Evolutionary conservation across 1,139 yeast genomes (phyloP).

Genomic region (Sugiyamaella pinicola): DNA sequence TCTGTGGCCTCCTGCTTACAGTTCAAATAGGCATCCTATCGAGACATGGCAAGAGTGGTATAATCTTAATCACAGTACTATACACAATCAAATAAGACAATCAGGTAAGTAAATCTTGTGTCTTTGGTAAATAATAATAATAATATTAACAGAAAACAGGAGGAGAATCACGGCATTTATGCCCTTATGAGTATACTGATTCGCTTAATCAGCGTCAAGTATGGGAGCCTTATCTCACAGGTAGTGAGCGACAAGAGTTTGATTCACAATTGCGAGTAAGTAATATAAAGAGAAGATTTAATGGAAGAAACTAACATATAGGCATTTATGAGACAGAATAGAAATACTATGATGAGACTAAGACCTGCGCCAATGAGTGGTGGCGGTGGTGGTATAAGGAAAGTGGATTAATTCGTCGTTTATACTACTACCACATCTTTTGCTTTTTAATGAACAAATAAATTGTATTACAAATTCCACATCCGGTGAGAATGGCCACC

Average conservation of each 20-base stretch:
- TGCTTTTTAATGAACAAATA: neutral
- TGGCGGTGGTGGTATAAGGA: slow-evolving; percentile 2
- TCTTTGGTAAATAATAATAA: too few species aligned
- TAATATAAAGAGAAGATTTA: neutral
- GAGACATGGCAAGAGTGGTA: slow-evolving; percentile 44
- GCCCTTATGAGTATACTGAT: slow-evolving; percentile 41
- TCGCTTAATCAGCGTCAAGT: slow-evolving; percentile 40
- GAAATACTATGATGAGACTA: slow-evolving; percentile 35
- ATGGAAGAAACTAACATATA: slow-evolving; percentile 16
- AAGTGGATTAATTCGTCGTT: slow-evolving; percentile 3
- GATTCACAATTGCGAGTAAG: slow-evolving; percentile 39
- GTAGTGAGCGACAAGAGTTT: slow-evolving; percentile 39
- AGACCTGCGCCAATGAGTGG: slow-evolving; percentile 35
- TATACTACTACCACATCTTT: neutral
- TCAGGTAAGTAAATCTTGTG: slow-evolving; percentile 16
- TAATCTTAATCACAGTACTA: slow-evolving; percentile 30
- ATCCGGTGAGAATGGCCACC: too few species aligned
- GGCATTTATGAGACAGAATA: slow-evolving; percentile 37
- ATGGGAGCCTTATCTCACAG: slow-evolving; percentile 42
- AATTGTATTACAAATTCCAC: neutral
- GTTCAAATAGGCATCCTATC: slow-evolving; percentile 39
- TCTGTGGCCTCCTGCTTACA: slow-evolving; percentile 32
- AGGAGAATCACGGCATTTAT: slow-evolving; percentile 32
- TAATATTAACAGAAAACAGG: slow-evolving; percentile 6
- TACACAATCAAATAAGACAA: slow-evolving; percentile 26